These are phyloP conservation scores for Annulohypoxylon maeteangense DNA, from an alignment of 495 filamentous ascomycete genomes.

Conservation along the genomic window DNA sequence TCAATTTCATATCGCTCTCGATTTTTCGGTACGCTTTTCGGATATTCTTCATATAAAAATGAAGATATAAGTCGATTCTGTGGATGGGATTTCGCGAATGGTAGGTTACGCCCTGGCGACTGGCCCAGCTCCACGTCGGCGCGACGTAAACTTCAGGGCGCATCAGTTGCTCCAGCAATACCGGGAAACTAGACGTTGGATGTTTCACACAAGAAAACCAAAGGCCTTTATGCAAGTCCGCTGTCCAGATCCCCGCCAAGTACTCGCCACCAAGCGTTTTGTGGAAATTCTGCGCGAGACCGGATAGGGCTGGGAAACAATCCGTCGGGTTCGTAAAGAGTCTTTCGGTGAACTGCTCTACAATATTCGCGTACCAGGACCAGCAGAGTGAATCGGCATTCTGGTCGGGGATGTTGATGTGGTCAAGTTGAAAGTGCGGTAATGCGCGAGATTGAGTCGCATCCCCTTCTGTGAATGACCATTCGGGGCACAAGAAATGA, in stretches of 20 bases:
- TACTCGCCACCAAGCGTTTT: not conserved
- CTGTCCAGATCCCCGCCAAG: not conserved
- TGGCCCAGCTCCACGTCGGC: not conserved
- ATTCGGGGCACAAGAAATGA: not conserved
- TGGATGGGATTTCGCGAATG: not conserved
- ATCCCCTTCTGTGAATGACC: not conserved
- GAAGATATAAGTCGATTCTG: not conserved
- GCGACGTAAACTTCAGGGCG: not conserved
- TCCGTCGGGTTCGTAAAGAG: not conserved
- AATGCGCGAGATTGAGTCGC: not conserved
- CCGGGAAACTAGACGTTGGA: not conserved
- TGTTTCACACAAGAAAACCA: not conserved
- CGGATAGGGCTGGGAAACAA: not conserved
- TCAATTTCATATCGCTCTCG: not conserved
- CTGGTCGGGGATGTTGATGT: not conserved
- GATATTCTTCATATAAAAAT: not conserved
- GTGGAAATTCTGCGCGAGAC: not conserved
- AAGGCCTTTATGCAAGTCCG: not conserved
- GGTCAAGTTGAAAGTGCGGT: not conserved
- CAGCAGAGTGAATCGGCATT: not conserved
- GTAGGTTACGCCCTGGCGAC: not conserved
- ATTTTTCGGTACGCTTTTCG: not conserved
- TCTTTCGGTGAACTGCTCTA: not conserved
- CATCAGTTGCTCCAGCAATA: not conserved
- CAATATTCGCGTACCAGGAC: not conserved